Conservation (phyloP, 345 rosid genomes). For the Viola odorata region DNA sequence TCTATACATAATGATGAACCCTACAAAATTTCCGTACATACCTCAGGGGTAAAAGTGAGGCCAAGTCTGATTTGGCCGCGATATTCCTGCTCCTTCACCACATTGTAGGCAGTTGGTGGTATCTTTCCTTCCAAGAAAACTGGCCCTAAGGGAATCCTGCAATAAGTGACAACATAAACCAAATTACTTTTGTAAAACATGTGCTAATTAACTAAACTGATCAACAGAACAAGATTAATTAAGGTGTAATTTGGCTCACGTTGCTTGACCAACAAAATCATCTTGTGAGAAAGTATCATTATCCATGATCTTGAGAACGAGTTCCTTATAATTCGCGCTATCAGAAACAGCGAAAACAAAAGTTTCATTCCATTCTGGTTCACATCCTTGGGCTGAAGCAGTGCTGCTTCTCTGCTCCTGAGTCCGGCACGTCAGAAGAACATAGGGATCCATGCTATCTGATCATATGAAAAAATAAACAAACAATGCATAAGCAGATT, state of each 20-base stretch:
- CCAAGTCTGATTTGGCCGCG: constrained; percentile 63
- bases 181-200: neutral
- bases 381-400: constrained; percentile 46
- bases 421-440: constrained; percentile 49
- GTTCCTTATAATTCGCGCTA: constrained; percentile 9
- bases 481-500: too few species aligned
- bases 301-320: constrained; percentile 28
- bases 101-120: constrained; percentile 56
- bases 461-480: neutral
- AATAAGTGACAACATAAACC: neutral
- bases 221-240: neutral
- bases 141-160: constrained; percentile 57
- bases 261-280: constrained; percentile 32
- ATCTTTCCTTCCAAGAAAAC: constrained; percentile 52
- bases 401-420: constrained; percentile 73
- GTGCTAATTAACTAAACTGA: neutral
- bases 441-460: constrained; percentile 76
- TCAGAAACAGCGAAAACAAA: constrained; percentile 23
- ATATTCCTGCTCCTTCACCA: constrained; percentile 59
- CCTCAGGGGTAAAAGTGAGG: constrained; percentile 67
- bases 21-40: constrained; percentile 3
- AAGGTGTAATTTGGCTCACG: constrained; percentile 13
- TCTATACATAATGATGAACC: too few species aligned
- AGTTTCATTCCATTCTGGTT: constrained; percentile 34
- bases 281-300: constrained; percentile 13